phyloP scores from a whole-genome alignment of 1,284 basidiomycete genomes.

The Microbotryomycetes sp. region DNA sequence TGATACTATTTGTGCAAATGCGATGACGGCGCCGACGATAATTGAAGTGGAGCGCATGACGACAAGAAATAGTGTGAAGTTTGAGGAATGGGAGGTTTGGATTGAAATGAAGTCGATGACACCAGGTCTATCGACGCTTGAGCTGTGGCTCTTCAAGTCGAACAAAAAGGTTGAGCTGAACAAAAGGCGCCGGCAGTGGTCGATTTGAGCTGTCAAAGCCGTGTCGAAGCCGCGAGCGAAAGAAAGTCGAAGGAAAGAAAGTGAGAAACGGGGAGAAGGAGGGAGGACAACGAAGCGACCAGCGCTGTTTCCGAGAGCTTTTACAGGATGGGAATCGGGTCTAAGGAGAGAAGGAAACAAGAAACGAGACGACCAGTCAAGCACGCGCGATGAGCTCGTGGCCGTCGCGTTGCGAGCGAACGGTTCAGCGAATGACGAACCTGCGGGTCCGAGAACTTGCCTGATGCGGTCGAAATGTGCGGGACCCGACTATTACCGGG shows the following conservation, averaged over 20 bases:
- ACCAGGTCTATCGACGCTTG: not conserved
- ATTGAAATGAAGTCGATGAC: not conserved
- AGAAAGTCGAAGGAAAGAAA: not conserved
- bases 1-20: not conserved
- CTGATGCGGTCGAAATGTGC: not conserved
- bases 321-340: not conserved
- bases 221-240: not conserved
- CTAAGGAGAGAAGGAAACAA: not conserved
- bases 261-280: not conserved
- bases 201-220: not conserved
- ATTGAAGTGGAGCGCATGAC: not conserved
- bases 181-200: no score
- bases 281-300: no score
- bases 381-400: not conserved
- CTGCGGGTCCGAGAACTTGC: not conserved
- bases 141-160: not conserved
- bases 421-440: no score
- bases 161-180: not conserved
- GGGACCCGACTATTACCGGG: not conserved
- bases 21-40: not conserved
- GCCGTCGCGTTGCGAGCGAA: no score
- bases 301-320: no score
- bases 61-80: not conserved
- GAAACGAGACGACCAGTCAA: not conserved
- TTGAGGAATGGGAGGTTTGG: not conserved